Base-by-base conservation (phyloP, 164 flowering plant genomes). In the Magnolia changhungtana region DNA sequence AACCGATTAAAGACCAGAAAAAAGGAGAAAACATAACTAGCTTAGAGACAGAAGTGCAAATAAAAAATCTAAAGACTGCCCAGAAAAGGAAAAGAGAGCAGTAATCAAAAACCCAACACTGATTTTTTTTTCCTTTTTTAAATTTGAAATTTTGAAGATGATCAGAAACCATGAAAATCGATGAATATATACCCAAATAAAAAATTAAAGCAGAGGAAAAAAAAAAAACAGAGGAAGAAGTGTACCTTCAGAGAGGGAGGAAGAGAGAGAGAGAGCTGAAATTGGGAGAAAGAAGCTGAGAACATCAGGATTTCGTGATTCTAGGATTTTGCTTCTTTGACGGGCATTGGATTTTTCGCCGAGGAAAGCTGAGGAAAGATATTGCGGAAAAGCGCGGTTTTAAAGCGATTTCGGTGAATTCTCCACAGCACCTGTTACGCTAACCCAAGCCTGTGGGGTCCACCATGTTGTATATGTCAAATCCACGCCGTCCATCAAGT, bases 341-440 rank as follows among this genome's bases (percentile, higher is more conserved):
- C 73, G 4, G 70, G 50, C 52, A 61, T 74, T 58, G 74, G 81
- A 80, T 75, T 67, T 71, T 73, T 76, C 73, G 82, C 83, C 83
- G 79, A 83, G 77, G 75, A 83, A 78, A 78, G 80, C 76, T 65
- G 74, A 76, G 16, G 19, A 55, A 55, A 55, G 61, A 11, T 18
- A 8, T 6, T 13, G 45, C 7, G 29, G 19, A 65, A 77, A 71
- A 10, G 72, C 66, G 79, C 81, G 74, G 76, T 75, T 75, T 70
- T 75, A 63, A 72, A 74, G 72, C 50, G 71, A 50, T 8, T 45
- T 19, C n/a, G 10, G 45, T 5, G 45, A 37, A 24, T 67, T 5
- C 45, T 37, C 6, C 45, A 5, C 45, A 37, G 7, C 45, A 37
- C 6, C 45, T 37, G 45, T 37, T 37, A 37, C 45, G 0, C 45